These are phyloP conservation scores for Claviceps capensis DNA, from an alignment of 2,329 filamentous ascomycete species.

Conservation along the genomic window DNA sequence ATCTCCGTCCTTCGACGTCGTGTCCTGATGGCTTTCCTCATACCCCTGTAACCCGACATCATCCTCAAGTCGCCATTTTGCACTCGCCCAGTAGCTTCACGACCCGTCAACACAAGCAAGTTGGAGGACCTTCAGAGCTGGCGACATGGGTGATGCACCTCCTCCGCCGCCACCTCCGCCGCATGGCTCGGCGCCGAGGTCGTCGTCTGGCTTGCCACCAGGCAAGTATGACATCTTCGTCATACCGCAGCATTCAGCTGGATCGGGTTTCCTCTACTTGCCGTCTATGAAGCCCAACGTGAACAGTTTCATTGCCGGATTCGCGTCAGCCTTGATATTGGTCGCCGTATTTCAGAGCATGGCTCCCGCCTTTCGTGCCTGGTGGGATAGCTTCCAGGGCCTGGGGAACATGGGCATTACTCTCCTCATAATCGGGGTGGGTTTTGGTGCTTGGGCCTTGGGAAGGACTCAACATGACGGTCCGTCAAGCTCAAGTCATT, in stretches of 20 bases:
- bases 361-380: slow-evolving; percentile 58
- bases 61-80: background rate
- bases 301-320: slow-evolving; percentile 85
- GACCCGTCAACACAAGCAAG: background rate
- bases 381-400: slow-evolving; percentile 57
- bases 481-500: slow-evolving; percentile 8
- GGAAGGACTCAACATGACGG: slow-evolving; percentile 24
- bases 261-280: slow-evolving; percentile 85
- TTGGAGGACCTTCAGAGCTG: background rate
- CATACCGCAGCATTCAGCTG: slow-evolving; percentile 81
- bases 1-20: background rate
- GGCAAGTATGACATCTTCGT: slow-evolving; percentile 97
- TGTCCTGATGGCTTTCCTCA: slow-evolving; percentile 17
- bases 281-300: slow-evolving; percentile 73
- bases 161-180: slow-evolving; percentile 77
- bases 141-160: slow-evolving; percentile 39
- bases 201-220: slow-evolving; percentile 56
- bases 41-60: slow-evolving; percentile 11
- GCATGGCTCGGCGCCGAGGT: slow-evolving; percentile 65
- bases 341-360: slow-evolving; percentile 61
- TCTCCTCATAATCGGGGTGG: slow-evolving; percentile 59
- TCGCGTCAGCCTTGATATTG: slow-evolving; percentile 59
- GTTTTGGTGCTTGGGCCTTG: slow-evolving; percentile 60
- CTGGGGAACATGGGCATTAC: slow-evolving; percentile 61
- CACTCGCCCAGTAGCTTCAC: background rate